A percentile compares a stretch with the other conserved stretches of the same genome.
phyloP scores from a whole-genome alignment of 2,329 filamentous ascomycete genomes.

The Albifimbria verrucaria region DNA sequence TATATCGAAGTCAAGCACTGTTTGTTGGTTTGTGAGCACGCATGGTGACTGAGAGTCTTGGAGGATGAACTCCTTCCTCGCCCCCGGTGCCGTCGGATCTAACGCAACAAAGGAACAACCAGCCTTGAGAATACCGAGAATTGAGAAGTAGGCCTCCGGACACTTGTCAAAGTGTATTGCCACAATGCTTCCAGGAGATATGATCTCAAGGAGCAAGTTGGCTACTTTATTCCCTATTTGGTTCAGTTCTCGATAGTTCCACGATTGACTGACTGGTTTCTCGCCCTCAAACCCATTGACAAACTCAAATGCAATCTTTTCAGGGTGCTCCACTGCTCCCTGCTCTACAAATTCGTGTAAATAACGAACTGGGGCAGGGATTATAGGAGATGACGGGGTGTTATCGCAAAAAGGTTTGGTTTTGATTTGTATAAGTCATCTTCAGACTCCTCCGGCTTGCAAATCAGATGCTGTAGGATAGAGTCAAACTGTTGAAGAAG shows the following conservation, averaged over 20 bases:
- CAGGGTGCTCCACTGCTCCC: conserved; percentile 52
- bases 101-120: conserved; percentile 80
- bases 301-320: conserved; percentile 72
- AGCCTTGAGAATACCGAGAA: conserved; percentile 77
- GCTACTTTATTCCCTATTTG: conserved; percentile 69
- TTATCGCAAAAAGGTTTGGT: conserved; percentile 57
- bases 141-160: conserved; percentile 77
- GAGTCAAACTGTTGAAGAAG: conserved; percentile 71
- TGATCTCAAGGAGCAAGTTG: conserved; percentile 52
- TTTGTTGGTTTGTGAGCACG: conserved; percentile 51
- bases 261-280: conserved; percentile 47
- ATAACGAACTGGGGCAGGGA: conserved; percentile 57
- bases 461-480: conserved; percentile 57
- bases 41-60: conserved; percentile 65
- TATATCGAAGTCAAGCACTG: conserved; percentile 28
- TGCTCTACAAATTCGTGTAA: conserved; percentile 77
- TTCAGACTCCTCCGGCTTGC: conserved; percentile 38
- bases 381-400: conserved; percentile 55
- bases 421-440: conserved; percentile 30
- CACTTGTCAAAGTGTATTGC: conserved; percentile 83
- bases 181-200: conserved; percentile 58
- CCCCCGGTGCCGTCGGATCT: conserved; percentile 68
- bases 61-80: conserved; percentile 75
- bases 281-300: conserved; percentile 51
- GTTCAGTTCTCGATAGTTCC: conserved; percentile 75